Conservation (phyloP, 2,329 filamentous ascomycete genomes). For the Xylaria arbuscula region DNA sequence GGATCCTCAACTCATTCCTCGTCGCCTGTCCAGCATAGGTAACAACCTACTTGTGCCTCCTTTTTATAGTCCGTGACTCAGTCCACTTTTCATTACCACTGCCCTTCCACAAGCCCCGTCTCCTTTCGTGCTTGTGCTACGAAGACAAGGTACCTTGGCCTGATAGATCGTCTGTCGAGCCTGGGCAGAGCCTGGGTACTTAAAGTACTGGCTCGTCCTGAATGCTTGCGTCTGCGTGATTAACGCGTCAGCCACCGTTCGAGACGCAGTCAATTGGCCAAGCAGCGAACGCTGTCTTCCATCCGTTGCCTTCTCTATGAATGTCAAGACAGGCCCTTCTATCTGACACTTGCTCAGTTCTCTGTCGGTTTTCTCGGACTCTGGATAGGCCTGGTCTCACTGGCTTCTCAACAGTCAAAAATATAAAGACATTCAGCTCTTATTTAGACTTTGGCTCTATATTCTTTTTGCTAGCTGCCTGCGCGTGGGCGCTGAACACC, state of each 20-base stretch:
- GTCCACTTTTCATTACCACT: conserved; percentile 31
- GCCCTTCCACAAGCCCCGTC: conserved; percentile 15
- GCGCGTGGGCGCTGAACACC: not conserved
- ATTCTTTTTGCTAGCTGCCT: conserved; percentile 10
- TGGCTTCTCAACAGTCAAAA: conserved; percentile 10
- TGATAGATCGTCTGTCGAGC: conserved; percentile 10
- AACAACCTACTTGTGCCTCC: conserved; percentile 28
- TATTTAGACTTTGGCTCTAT: not conserved
- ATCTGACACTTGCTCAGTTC: conserved; percentile 9
- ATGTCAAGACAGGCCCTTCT: conserved; percentile 25
- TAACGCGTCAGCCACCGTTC: conserved; percentile 40
- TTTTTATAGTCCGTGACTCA: conserved; percentile 29
- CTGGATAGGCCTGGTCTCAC: conserved; percentile 18
- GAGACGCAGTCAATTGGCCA: conserved; percentile 36
- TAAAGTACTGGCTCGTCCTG: conserved; percentile 29
- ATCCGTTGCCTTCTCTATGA: conserved; percentile 24
- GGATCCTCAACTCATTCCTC: conserved; percentile 28
- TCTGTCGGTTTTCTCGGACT: conserved; percentile 9
- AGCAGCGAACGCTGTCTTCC: conserved; percentile 15
- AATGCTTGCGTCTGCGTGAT: conserved; percentile 33
- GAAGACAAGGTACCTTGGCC: conserved; percentile 12
- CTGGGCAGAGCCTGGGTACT: conserved; percentile 7
- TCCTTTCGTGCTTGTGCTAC: conserved; percentile 14
- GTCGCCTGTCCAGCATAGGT: conserved; percentile 19
- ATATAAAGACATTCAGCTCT: conserved; percentile 9